phyloP scores from a whole-genome alignment of 352 stramenopile species.

The Peronospora farinosa region DNA sequence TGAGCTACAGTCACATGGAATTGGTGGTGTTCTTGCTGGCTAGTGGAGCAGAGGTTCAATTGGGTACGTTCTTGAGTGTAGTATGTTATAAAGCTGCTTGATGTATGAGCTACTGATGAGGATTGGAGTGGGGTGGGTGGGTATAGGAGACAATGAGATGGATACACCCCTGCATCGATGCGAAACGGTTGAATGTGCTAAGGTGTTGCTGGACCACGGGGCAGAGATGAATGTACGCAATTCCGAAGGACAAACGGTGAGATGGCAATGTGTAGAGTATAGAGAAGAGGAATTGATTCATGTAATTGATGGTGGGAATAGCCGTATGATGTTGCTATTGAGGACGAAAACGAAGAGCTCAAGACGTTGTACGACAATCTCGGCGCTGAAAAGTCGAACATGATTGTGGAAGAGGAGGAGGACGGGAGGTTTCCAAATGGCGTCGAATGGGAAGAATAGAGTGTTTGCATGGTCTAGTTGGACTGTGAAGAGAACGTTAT shows the following conservation, averaged over 20 bases:
- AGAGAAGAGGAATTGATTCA: background rate
- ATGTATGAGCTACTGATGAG: background rate
- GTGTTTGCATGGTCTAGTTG: background rate
- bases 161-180: slow-evolving; percentile 63
- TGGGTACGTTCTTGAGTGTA: slow-evolving; percentile 26
- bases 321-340: slow-evolving; percentile 55
- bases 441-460: slow-evolving; percentile 23
- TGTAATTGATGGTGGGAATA: slow-evolving; percentile 15
- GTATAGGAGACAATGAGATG: slow-evolving; percentile 49
- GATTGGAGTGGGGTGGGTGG: background rate
- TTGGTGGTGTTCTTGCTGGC: slow-evolving; percentile 44
- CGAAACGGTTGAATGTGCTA: slow-evolving; percentile 51
- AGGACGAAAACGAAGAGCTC: slow-evolving; percentile 56
- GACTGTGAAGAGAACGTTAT: background rate
- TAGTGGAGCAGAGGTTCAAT: slow-evolving; percentile 33
- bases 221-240: slow-evolving; percentile 64
- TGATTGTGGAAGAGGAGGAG: slow-evolving; percentile 25
- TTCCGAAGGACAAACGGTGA: slow-evolving; percentile 46
- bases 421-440: slow-evolving; percentile 22
- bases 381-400: slow-evolving; percentile 45
- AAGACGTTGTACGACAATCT: slow-evolving; percentile 40
- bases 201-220: slow-evolving; percentile 48
- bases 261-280: background rate
- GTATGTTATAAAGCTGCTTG: no score
- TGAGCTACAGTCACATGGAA: slow-evolving; percentile 67